Conservation (phyloP, 1,139 yeast genomes). For the Blastobotrys proliferans region DNA sequence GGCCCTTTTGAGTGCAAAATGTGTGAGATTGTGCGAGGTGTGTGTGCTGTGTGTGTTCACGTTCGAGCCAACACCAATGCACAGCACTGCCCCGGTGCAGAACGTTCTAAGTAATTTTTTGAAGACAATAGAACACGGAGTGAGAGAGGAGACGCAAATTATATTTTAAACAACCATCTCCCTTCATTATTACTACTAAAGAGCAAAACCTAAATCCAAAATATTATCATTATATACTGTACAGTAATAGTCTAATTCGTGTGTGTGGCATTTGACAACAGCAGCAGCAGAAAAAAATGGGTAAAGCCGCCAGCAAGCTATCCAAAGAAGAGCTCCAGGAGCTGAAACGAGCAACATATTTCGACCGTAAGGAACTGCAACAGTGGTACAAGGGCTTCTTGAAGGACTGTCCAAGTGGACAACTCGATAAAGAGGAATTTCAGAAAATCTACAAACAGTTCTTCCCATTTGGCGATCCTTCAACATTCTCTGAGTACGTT, state of each 20-base stretch:
- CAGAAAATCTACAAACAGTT: constrained; percentile 90
- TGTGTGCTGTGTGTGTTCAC: too few species aligned
- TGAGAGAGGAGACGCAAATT: too few species aligned
- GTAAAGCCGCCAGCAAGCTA: constrained; percentile 88
- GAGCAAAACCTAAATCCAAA: not conserved
- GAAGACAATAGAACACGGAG: too few species aligned
- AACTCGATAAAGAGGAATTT: constrained; percentile 80
- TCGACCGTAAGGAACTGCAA: constrained; percentile 89
- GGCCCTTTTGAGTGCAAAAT: too few species aligned
- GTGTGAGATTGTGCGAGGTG: too few species aligned
- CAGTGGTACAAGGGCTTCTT: constrained; percentile 97
- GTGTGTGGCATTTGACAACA: too few species aligned
- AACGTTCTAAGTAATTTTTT: too few species aligned
- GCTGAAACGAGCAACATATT: constrained; percentile 81
- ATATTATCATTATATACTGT: not conserved
- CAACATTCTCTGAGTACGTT: constrained; percentile 82
- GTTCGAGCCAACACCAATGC: too few species aligned
- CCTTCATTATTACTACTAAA: too few species aligned
- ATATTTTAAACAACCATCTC: too few species aligned
- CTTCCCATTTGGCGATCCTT: constrained; percentile 97
- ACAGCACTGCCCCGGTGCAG: too few species aligned
- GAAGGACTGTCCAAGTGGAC: constrained; percentile 92
- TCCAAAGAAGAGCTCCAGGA: constrained; percentile 86
- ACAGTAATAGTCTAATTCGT: not conserved
- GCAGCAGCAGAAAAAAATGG: constrained; percentile 49